Evolutionary conservation across 257 asterid species (phyloP).

Genomic region (Solanum chiquidenum): DNA sequence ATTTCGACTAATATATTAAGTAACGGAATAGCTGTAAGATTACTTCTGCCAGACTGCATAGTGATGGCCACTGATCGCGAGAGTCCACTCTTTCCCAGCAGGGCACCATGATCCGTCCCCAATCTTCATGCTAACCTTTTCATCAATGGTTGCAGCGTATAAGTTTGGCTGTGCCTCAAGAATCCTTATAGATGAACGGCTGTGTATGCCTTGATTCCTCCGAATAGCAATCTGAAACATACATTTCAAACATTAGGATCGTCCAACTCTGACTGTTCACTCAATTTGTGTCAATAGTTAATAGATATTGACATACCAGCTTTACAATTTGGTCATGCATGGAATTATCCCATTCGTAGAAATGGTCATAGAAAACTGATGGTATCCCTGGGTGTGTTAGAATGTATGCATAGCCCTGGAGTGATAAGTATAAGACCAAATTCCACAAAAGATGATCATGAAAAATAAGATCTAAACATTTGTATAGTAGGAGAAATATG

Average conservation of each 20-base stretch:
- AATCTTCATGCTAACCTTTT: slow-evolving; percentile 69
- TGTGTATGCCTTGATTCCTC: slow-evolving; percentile 48
- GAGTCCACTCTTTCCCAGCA: slow-evolving; percentile 70
- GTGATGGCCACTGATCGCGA: slow-evolving; percentile 66
- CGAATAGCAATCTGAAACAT: slow-evolving; percentile 55
- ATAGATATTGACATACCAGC: slow-evolving; percentile 43
- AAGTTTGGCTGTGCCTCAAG: slow-evolving; percentile 69
- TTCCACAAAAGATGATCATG: not conserved
- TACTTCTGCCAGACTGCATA: slow-evolving; percentile 89
- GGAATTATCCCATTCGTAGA: slow-evolving; percentile 64
- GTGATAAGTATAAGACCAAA: not conserved
- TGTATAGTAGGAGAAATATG: not conserved
- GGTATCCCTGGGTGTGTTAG: slow-evolving; percentile 94
- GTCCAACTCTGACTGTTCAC: not conserved
- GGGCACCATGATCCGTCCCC: slow-evolving; percentile 96
- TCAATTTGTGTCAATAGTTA: not conserved
- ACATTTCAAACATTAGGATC: not conserved
- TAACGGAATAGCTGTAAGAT: not conserved
- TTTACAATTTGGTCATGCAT: slow-evolving; percentile 67
- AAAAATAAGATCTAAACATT: not conserved
- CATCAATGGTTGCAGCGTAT: slow-evolving; percentile 77
- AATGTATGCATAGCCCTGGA: slow-evolving; percentile 76
- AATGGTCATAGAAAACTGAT: slow-evolving; percentile 82
- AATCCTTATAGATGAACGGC: slow-evolving; percentile 60
- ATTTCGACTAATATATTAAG: not conserved